A percentile compares a stretch with the other conserved stretches of the same genome.
Conservation (phyloP, 192 early-diverging fungal species). For the Endogone sp. region DNA sequence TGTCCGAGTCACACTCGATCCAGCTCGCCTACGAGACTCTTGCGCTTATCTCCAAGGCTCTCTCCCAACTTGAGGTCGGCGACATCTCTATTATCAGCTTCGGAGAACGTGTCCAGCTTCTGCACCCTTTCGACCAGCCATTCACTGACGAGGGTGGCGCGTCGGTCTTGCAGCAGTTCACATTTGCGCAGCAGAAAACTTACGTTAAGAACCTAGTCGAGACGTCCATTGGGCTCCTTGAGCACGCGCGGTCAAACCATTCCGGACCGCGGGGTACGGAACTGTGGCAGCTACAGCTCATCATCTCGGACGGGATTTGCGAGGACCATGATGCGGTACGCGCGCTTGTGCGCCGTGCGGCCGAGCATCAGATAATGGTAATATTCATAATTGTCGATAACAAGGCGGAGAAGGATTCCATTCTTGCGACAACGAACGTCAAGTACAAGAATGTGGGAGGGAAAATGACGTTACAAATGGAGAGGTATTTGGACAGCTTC, state of each 20-base stretch:
- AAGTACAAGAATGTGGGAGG: conserved; percentile 57
- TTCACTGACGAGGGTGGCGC: conserved; percentile 91
- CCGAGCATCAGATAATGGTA: conserved; percentile 85
- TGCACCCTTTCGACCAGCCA: conserved; percentile 94
- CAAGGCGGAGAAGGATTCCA: conserved; percentile 76
- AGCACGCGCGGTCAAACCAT: conserved; percentile 53
- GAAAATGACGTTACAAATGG: conserved; percentile 71
- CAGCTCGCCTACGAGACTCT: conserved; percentile 95
- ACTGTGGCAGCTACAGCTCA: conserved; percentile 94
- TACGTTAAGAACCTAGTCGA: conserved; percentile 86
- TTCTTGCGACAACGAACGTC: conserved; percentile 62
- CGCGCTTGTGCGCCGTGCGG: conserved; percentile 79
- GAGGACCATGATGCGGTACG: conserved; percentile 88
- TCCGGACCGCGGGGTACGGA: too few relatives aligned
- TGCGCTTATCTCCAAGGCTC: conserved; percentile 85
- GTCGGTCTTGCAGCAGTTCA: conserved; percentile 82
- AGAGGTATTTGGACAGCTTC: conserved; percentile 91
- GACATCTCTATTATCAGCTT: conserved; percentile 89
- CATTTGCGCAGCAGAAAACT: conserved; percentile 89
- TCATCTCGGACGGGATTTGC: conserved; percentile 96
- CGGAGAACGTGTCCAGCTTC: conserved; percentile 78
- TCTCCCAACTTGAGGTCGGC: conserved; percentile 93
- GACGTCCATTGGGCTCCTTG: conserved; percentile 74
- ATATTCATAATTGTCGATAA: conserved; percentile 96
- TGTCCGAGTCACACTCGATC: conserved; percentile 84